Evolutionary conservation across 495 filamentous ascomycete genomes (phyloP).

Genomic region (Penicillium bovifimosum): DNA sequence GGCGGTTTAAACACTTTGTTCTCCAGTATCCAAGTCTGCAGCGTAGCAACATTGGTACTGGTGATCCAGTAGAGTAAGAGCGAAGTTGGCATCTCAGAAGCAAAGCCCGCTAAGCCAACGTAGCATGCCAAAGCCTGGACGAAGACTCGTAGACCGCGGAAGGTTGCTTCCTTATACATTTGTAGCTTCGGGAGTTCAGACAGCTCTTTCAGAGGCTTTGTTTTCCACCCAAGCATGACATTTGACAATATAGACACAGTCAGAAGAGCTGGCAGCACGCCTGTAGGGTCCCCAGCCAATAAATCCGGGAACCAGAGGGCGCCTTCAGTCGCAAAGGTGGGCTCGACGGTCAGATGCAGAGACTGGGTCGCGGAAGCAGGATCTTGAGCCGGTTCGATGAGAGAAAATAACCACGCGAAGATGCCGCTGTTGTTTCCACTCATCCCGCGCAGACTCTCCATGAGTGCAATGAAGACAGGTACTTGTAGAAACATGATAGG

Average conservation of each 20-base stretch:
- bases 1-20: conserved; percentile 28
- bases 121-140: conserved; percentile 30
- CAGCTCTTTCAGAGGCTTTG: conserved; percentile 8
- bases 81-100: conserved; percentile 51
- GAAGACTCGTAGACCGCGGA: conserved; percentile 20
- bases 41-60: conserved; percentile 38
- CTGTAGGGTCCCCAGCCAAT: conserved; percentile 59
- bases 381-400: conserved; percentile 7
- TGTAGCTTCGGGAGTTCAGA: conserved; percentile 24
- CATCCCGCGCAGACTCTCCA: conserved; percentile 63
- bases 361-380: conserved; percentile 1
- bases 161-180: conserved; percentile 17
- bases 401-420: conserved; percentile 37
- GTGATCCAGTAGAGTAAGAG: conserved; percentile 71
- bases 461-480: conserved; percentile 63
- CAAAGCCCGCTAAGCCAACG: conserved; percentile 26
- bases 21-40: conserved; percentile 33
- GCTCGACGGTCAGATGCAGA: conserved; percentile 40
- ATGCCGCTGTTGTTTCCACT: conserved; percentile 51
- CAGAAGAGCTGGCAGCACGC: conserved; percentile 59
- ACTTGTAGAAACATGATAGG: conserved; percentile 43
- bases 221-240: conserved; percentile 30
- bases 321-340: conserved; percentile 60
- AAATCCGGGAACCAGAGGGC: conserved; percentile 80
- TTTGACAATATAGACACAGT: conserved; percentile 35